Evolutionary conservation across 202 grass and related monocot species (phyloP).

Genomic region (Setaria italica): DNA sequence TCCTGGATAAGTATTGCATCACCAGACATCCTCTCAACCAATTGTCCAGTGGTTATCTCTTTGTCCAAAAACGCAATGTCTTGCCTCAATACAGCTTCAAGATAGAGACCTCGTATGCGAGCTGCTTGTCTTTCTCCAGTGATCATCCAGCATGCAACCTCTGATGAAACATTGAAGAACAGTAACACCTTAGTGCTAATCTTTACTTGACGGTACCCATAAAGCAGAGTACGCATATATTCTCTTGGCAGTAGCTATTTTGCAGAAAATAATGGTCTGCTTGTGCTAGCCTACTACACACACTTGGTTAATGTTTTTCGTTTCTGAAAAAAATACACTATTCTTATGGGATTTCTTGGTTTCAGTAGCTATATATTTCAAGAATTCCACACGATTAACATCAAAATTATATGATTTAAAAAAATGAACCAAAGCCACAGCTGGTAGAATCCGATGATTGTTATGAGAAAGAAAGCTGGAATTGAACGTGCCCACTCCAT

Average conservation of each 20-base stretch:
- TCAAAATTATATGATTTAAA: too few relatives aligned
- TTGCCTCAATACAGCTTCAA: conserved; percentile 66
- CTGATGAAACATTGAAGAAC: conserved; percentile 23
- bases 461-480: too few relatives aligned
- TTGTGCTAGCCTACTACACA: too few relatives aligned
- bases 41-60: conserved; percentile 69
- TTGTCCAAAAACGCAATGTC: conserved; percentile 67
- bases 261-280: too few relatives aligned
- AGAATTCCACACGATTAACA: too few relatives aligned
- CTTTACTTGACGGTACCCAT: neutral
- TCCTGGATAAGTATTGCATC: conserved; percentile 80
- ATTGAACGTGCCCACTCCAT: too few relatives aligned
- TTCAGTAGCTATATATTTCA: too few relatives aligned
- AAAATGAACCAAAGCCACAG: too few relatives aligned
- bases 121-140: conserved; percentile 36
- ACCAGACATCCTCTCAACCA: conserved; percentile 72
- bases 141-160: conserved; percentile 62
- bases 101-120: conserved; percentile 62
- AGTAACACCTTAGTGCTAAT: neutral
- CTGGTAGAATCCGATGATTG: too few relatives aligned
- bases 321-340: too few relatives aligned
- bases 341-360: too few relatives aligned
- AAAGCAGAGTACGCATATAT: neutral
- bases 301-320: too few relatives aligned
- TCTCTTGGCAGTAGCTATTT: neutral